Evolutionary conservation across 2,329 filamentous ascomycete species (phyloP).

Genomic region (Aquanectria penicillioides): DNA sequence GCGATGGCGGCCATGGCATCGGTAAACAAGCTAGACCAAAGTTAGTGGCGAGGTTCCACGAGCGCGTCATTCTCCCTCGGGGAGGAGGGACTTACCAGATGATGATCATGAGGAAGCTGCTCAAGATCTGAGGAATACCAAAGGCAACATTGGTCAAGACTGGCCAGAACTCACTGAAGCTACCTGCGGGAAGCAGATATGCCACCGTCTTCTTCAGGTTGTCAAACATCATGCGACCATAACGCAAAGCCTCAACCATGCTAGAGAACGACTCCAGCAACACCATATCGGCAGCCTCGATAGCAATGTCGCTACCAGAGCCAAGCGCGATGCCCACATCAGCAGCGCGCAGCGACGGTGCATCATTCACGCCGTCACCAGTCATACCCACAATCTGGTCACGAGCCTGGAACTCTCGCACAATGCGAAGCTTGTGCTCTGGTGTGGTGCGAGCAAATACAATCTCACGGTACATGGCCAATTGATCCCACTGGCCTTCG

Average conservation of each 20-base stretch:
- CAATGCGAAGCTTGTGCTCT: conserved; percentile 82
- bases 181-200: conserved; percentile 78
- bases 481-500: conserved; percentile 73
- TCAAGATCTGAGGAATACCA: conserved; percentile 77
- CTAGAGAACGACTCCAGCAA: conserved; percentile 79
- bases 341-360: conserved; percentile 80
- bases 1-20: conserved; percentile 79
- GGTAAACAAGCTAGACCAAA: conserved; percentile 71
- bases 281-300: conserved; percentile 84
- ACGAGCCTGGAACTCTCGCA: conserved; percentile 75
- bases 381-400: conserved; percentile 82
- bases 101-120: conserved; percentile 77
- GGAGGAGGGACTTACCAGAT: conserved; percentile 57
- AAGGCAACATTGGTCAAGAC: conserved; percentile 78
- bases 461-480: conserved; percentile 74
- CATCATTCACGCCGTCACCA: conserved; percentile 88
- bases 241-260: conserved; percentile 77
- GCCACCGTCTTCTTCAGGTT: conserved; percentile 78
- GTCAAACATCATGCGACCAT: conserved; percentile 80
- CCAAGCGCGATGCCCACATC: conserved; percentile 87
- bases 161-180: conserved; percentile 81
- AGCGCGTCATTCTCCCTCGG: no score
- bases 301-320: conserved; percentile 83
- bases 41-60: conserved; percentile 1
- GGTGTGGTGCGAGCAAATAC: conserved; percentile 80